phyloP scores from a whole-genome alignment of 192 early-diverging fungal species.

The Podila epigama region DNA sequence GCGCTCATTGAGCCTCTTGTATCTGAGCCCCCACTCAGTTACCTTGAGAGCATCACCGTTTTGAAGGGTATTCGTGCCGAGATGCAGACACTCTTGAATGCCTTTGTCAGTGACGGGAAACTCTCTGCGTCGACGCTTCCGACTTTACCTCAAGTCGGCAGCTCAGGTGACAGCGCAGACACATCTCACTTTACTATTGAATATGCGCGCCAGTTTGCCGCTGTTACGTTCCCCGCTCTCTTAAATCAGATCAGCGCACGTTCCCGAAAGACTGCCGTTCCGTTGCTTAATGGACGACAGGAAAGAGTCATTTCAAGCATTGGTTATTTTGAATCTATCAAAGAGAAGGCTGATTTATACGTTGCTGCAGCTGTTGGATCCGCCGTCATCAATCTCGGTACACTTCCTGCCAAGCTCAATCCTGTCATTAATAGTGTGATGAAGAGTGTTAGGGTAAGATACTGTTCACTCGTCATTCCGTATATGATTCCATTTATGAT shows the following conservation, averaged over 20 bases:
- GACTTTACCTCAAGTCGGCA: conserved; percentile 58
- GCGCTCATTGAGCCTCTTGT: conserved; percentile 60
- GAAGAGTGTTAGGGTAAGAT: conserved; percentile 82
- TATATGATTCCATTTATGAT: background rate
- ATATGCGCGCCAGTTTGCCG: conserved; percentile 58
- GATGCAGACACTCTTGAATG: conserved; percentile 68
- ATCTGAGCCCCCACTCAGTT: conserved; percentile 64
- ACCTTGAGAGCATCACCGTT: conserved; percentile 68
- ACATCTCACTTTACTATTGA: conserved; percentile 62
- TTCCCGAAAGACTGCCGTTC: conserved; percentile 40
- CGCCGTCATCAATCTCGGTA: conserved; percentile 80
- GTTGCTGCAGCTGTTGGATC: conserved; percentile 79
- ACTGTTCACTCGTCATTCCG: conserved; percentile 33
- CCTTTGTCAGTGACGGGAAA: conserved; percentile 61
- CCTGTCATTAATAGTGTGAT: conserved; percentile 87
- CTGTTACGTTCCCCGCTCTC: conserved; percentile 53
- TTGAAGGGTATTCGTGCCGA: conserved; percentile 72
- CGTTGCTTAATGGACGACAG: conserved; percentile 65
- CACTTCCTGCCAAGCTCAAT: conserved; percentile 83
- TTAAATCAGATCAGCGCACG: conserved; percentile 46
- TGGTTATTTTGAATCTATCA: conserved; percentile 67
- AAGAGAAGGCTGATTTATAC: conserved; percentile 69
- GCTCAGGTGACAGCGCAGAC: conserved; percentile 32
- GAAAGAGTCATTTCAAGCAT: conserved; percentile 70
- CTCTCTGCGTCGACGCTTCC: conserved; percentile 53